Percentiles rank a stretch among this genome's conserved stretches.
Conservation (phyloP, 306 rosid genomes). For the Acmispon strigosus region DNA sequence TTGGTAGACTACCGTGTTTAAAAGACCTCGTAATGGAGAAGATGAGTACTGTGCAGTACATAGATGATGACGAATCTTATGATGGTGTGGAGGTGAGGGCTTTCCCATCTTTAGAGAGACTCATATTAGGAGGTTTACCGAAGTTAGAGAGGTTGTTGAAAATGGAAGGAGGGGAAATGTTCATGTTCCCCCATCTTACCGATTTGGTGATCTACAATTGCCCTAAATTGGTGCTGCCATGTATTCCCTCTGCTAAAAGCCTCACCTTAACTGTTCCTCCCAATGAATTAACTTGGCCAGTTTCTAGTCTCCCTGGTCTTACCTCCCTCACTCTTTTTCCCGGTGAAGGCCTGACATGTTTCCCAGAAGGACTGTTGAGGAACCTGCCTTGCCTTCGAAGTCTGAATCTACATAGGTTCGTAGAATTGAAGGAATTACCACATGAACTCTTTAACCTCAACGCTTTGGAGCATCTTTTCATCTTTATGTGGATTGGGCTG, state of each 20-base stretch:
- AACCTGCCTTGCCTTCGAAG: background rate
- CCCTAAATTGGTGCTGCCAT: background rate
- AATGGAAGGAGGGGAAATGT: too few relatives aligned
- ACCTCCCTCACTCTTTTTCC: accelerated
- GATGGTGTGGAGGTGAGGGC: too few relatives aligned
- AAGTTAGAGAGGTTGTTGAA: too few relatives aligned
- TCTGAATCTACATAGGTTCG: background rate
- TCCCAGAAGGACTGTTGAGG: background rate
- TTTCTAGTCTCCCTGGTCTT: background rate
- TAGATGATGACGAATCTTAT: too few relatives aligned
- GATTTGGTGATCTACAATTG: background rate
- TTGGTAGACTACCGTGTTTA: too few relatives aligned
- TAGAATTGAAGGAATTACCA: background rate
- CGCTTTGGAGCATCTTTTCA: background rate
- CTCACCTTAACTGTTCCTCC: accelerated
- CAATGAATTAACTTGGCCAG: too few relatives aligned
- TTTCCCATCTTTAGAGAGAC: background rate
- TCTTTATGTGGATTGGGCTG: background rate
- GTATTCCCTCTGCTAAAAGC: background rate
- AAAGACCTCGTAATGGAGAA: too few relatives aligned
- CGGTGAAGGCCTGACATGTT: background rate
- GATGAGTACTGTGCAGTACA: too few relatives aligned
- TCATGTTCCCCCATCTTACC: background rate
- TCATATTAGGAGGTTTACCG: background rate
- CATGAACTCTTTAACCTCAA: background rate